These are phyloP conservation scores for Lactarius quietus DNA, from an alignment of 768 basidiomycete species.

Conservation along the genomic window DNA sequence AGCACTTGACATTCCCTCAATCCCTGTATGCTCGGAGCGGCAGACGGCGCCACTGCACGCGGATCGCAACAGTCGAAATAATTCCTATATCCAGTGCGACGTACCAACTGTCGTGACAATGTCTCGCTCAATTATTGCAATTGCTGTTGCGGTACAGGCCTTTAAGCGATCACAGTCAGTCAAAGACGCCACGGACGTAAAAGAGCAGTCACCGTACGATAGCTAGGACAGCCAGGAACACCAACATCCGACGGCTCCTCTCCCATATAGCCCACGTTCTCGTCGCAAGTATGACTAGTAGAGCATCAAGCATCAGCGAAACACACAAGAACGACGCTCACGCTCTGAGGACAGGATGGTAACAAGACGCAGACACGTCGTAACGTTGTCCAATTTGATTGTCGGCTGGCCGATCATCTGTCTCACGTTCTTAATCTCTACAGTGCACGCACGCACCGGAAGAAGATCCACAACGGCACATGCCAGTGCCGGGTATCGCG, in stretches of 20 bases:
- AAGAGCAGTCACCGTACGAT: background rate
- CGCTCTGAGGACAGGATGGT: constrained; percentile 11
- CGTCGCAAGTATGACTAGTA: constrained; percentile 29
- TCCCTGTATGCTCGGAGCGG: background rate
- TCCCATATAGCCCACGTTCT: constrained; percentile 34
- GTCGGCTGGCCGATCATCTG: background rate
- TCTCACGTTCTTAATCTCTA: background rate
- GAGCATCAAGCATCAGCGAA: background rate
- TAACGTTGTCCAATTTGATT: background rate
- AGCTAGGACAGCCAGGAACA: background rate
- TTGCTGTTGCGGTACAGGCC: constrained; percentile 4
- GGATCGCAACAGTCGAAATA: background rate
- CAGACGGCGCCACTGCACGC: background rate
- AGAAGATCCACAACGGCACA: constrained; percentile 4
- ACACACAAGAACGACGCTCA: background rate
- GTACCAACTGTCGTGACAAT: background rate
- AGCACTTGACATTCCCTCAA: constrained; percentile 1
- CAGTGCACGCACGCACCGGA: constrained; percentile 5
- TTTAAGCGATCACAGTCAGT: background rate
- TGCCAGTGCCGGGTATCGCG: constrained; percentile 19
- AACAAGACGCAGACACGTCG: constrained; percentile 5
- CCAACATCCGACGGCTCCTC: constrained; percentile 22
- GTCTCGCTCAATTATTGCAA: background rate
- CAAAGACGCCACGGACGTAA: background rate
- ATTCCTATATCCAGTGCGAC: background rate